Base-by-base conservation (phyloP, 1,284 basidiomycete species). In the Melampsora larici-populina region DNA sequence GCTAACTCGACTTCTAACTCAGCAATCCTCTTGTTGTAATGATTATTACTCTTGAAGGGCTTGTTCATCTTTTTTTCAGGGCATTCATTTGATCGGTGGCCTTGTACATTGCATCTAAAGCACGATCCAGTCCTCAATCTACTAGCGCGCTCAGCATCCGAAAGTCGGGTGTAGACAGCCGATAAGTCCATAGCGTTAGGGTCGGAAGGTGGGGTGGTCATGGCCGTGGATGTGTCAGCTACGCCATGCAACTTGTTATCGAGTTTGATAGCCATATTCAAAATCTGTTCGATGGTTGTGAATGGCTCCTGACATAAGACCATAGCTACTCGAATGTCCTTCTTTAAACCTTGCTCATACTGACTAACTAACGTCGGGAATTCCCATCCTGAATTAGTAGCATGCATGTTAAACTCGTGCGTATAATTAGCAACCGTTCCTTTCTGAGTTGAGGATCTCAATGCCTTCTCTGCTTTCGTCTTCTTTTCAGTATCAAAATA, bases 401-500 rank as follows among this genome's bases (percentile, higher is more conserved):
- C 48, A 29, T 70, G 49, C 4, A 70, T 8, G 9, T 31, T 55
- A 48, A 70, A 70, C 49, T 51, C 24, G 49, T 70, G 48, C 33
- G 68, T 70, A 55, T 70, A 70, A 21, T 26, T 18, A 9, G 68
- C n/a, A 5, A 55, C 68, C 13, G 68, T 26, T 18, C 36, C 36
- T n/a, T 40, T 70, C 26, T 70, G 68, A 24, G 24, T 49, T 9
- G 51, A 26, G 15, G 49, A n/a, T n/a, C n/a, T n/a, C n/a, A n/a
- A n/a, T n/a, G n/a, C n/a, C n/a, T n/a, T n/a, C n/a, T n/a, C n/a
- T n/a, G n/a, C n/a, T n/a, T n/a, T n/a, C n/a, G n/a, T n/a, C n/a
- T n/a, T n/a, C n/a, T n/a, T n/a, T n/a, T n/a, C n/a, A n/a, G n/a
- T n/a, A n/a, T n/a, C n/a, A n/a, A n/a, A n/a, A n/a, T n/a, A n/a